phyloP scores from a whole-genome alignment of 495 filamentous ascomycete genomes.

The Rhypophila decipiens region DNA sequence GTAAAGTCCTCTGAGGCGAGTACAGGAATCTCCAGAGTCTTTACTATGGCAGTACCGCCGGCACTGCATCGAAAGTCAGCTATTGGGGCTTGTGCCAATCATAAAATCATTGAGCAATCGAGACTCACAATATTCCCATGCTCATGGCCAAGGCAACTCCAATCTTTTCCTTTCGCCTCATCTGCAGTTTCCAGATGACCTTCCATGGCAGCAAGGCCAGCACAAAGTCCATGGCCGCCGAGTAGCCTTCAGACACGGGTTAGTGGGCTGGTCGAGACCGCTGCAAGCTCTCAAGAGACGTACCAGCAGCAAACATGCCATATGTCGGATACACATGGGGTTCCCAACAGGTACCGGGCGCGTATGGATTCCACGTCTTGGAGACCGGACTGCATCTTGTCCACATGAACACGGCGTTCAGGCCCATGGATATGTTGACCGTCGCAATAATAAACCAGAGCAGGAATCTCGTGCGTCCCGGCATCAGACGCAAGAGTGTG shows the following conservation, averaged over 20 bases:
- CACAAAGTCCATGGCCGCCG: slow-evolving; percentile 28
- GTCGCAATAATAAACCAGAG: slow-evolving; percentile 27
- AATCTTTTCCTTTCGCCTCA: slow-evolving; percentile 30
- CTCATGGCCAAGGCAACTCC: slow-evolving; percentile 36
- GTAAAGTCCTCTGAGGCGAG: slow-evolving; percentile 22
- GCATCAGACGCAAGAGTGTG: slow-evolving; percentile 25
- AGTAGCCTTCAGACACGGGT: slow-evolving; percentile 19
- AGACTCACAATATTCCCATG: slow-evolving; percentile 33
- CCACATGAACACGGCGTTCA: slow-evolving; percentile 30
- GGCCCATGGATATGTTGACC: slow-evolving; percentile 27
- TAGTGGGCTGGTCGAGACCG: neutral
- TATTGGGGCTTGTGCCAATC: neutral
- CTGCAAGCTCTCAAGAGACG: too few relatives aligned
- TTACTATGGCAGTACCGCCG: slow-evolving; percentile 22
- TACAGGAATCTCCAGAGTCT: slow-evolving; percentile 19
- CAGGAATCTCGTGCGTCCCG: slow-evolving; percentile 5
- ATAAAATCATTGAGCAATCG: neutral
- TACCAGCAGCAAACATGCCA: slow-evolving; percentile 23
- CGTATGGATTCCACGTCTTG: slow-evolving; percentile 23
- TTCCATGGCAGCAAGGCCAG: slow-evolving; percentile 30
- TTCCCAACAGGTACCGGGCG: slow-evolving; percentile 30
- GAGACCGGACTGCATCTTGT: slow-evolving; percentile 24
- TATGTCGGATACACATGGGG: slow-evolving; percentile 11
- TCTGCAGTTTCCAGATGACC: slow-evolving; percentile 26
- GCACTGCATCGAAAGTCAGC: slow-evolving; percentile 11